Base-by-base conservation (phyloP, 768 basidiomycete species). In the Lepiota brunneoincarnata region DNA sequence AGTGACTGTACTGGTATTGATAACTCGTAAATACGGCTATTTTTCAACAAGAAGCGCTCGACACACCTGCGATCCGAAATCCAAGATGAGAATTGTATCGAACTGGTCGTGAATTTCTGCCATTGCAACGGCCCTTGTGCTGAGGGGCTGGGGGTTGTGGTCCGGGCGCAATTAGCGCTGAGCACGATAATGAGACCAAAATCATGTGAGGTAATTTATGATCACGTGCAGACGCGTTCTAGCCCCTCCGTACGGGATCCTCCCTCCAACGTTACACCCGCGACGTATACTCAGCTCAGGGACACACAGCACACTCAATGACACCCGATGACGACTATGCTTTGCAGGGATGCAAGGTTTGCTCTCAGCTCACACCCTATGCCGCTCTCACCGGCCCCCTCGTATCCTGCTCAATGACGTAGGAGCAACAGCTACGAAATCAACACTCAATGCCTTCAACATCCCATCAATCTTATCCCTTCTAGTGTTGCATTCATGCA, bases 41-140 rank as follows among this genome's bases (percentile, higher is more conserved):
- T 55, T 49, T 37, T 53, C n/a, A 51, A n/a, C 35, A 40, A 23
- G 17, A 17, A 12, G 2, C 6, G 35, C 15, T 20, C 28, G 17
- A 24, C 74, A 59, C 62, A 96, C 94, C 81, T 93, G 95, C 9
- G 94, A 97, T 50, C 96, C 96, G 71, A 98, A 98, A 71, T 98
- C 96, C 31, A 98, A 76, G 63, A 98, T 97, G 39, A 98, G 84
- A 59, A 98, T 86, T 20, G 95, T 95, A 65, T 98, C 94, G 67
- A 96, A 98, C 60, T 93, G 86, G 69, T 92, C 88, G 71, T 96
- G 93, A 62, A 97, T 97, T 69, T 93, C 91, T 11, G 87, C 77
- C 89, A 91, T 91, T 28, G 35, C 7, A 45, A 31, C 26, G 15
- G 40, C n/a, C n/a, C n/a, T 31, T 10, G 28, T 31, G 31, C 31